Percentiles rank a stretch among this genome's conserved stretches.
These are phyloP conservation scores for Penicillium sp. DNA, from an alignment of 2,329 filamentous ascomycete species.

Conservation along the genomic window DNA sequence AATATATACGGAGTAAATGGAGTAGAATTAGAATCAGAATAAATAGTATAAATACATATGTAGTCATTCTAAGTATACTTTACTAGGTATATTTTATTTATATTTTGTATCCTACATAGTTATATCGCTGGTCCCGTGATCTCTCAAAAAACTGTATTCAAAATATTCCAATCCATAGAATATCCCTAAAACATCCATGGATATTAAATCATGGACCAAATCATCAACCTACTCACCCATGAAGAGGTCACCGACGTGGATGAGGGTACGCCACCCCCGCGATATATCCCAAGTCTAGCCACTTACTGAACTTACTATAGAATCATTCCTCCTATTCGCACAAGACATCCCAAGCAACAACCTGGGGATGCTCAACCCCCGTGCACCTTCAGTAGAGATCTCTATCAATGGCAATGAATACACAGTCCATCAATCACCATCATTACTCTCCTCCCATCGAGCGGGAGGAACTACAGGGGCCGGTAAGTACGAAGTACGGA, in stretches of 20 bases:
- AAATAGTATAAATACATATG: too few species aligned
- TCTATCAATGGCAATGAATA: conserved; percentile 68
- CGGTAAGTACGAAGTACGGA: conserved; percentile 41
- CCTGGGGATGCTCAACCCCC: conserved; percentile 80
- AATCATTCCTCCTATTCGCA: conserved; percentile 84
- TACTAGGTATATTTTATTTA: too few species aligned
- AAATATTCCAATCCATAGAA: background rate
- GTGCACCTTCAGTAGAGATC: conserved; percentile 63
- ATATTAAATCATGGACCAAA: conserved; percentile 6
- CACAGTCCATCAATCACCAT: conserved; percentile 77
- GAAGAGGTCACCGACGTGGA: conserved; percentile 56
- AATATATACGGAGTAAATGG: too few species aligned
- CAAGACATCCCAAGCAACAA: conserved; percentile 69
- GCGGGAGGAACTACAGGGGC: conserved; percentile 72
- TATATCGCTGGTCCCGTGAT: conserved; percentile 15
- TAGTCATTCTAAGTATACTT: too few species aligned
- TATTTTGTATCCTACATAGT: background rate
- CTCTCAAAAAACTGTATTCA: background rate
- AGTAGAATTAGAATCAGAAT: background rate
- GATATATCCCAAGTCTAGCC: background rate
- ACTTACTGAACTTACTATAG: conserved; percentile 46
- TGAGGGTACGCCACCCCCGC: conserved; percentile 51
- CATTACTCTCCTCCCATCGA: conserved; percentile 72
- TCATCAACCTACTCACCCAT: conserved; percentile 37
- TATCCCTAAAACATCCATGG: background rate